A percentile compares a stretch with the other conserved stretches of the same genome.
Evolutionary conservation across 768 basidiomycete species (phyloP).

Genomic region (Phaffia tasmanica): DNA sequence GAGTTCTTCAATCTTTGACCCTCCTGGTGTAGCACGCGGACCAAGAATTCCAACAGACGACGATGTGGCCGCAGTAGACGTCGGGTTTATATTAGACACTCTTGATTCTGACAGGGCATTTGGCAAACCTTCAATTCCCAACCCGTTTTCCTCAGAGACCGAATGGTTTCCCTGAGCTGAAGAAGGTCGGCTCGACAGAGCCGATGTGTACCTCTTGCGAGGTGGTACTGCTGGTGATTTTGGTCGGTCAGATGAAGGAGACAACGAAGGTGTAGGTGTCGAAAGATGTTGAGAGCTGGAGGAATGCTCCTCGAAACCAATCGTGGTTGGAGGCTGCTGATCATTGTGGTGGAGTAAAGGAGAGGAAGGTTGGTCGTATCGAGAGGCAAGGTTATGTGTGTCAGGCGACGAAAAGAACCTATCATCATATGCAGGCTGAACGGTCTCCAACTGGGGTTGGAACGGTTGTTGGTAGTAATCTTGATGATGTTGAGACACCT

Average conservation of each 20-base stretch:
- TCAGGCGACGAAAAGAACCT: background rate
- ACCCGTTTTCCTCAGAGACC: no score
- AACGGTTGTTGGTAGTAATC: no score
- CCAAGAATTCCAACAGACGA: no score
- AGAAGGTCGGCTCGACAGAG: background rate
- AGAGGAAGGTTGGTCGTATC: background rate
- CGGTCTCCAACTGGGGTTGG: background rate
- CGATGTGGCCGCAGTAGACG: no score
- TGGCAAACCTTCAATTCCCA: no score
- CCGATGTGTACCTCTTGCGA: background rate
- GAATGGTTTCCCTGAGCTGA: background rate
- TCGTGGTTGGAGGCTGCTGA: background rate
- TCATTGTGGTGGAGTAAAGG: background rate
- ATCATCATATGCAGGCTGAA: background rate
- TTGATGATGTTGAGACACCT: no score
- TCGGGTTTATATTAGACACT: no score
- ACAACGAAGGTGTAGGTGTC: background rate
- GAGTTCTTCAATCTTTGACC: no score
- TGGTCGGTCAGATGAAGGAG: background rate
- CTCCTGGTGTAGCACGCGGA: no score
- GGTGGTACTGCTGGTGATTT: background rate
- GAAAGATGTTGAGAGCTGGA: conserved; percentile 1
- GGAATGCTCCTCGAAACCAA: background rate
- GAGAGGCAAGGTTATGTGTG: background rate
- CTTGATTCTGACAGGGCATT: no score